These are phyloP conservation scores for Aureobasidium sp. DNA, from an alignment of 2,329 filamentous ascomycete species.

Conservation along the genomic window DNA sequence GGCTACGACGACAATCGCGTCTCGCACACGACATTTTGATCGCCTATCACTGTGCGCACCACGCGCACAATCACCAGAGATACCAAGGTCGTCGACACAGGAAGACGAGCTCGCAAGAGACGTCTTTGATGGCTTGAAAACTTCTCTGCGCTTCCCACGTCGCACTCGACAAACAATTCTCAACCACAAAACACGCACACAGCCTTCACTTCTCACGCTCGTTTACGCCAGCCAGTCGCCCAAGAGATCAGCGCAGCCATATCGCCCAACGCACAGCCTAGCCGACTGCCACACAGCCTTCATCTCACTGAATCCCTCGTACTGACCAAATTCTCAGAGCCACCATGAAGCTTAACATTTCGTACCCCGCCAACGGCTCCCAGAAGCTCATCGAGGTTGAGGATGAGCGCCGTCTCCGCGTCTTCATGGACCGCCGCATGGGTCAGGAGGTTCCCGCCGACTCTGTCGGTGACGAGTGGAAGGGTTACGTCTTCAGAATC, in stretches of 20 bases:
- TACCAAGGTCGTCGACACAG: neutral
- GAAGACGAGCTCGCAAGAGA: neutral
- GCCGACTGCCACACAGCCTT: neutral
- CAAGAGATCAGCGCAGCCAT: neutral
- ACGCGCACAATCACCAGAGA: neutral
- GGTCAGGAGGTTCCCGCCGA: conserved; percentile 88
- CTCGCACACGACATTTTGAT: neutral
- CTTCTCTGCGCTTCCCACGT: neutral
- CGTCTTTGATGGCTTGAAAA: neutral
- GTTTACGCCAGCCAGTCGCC: neutral
- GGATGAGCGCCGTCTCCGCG: conserved; percentile 97
- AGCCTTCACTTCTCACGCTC: neutral
- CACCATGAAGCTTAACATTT: conserved; percentile 73
- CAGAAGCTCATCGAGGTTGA: conserved; percentile 99
- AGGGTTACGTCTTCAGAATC: conserved; percentile 99
- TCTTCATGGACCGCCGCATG: conserved; percentile 99
- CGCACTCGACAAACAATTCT: neutral
- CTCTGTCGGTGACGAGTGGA: conserved; percentile 97
- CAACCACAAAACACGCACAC: neutral
- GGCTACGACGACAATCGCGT: conserved; percentile 8
- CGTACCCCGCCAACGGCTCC: conserved; percentile 97
- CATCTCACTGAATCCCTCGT: neutral
- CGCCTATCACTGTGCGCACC: neutral
- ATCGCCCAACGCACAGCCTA: neutral
- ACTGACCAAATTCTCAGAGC: conserved; percentile 5